These are phyloP conservation scores for Glaciozyma martinii DNA, from an alignment of 768 basidiomycete species.

Conservation along the genomic window DNA sequence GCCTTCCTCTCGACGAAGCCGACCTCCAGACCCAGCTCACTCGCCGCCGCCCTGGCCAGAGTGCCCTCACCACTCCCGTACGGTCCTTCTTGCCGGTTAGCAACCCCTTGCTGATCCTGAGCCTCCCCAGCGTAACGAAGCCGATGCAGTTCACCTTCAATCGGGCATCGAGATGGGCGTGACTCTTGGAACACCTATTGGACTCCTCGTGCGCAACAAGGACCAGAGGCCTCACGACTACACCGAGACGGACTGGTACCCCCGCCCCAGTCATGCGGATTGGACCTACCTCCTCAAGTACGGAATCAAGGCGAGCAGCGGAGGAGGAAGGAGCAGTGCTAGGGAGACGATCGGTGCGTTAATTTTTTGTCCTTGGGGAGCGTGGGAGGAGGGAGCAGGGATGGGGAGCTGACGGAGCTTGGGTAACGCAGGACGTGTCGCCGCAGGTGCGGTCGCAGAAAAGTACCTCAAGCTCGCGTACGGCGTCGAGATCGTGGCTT, in stretches of 20 bases:
- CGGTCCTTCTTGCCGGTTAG: conserved; percentile 36
- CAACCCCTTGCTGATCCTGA: background rate
- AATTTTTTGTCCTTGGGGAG: too few species aligned
- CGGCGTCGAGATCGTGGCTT: conserved; percentile 91
- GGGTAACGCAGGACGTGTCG: conserved; percentile 64
- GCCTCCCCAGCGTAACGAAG: conserved; percentile 70
- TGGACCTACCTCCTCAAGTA: conserved; percentile 98
- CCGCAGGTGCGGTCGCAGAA: conserved; percentile 96
- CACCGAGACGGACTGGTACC: conserved; percentile 94
- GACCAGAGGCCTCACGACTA: conserved; percentile 98
- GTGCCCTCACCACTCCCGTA: conserved; percentile 89
- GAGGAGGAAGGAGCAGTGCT: conserved; percentile 88
- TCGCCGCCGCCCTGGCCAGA: conserved; percentile 87
- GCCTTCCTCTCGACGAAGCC: conserved; percentile 62
- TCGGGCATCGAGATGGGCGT: conserved; percentile 89
- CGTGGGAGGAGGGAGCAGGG: too few species aligned
- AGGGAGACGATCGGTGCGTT: conserved; percentile 84
- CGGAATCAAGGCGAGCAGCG: conserved; percentile 91
- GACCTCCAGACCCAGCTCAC: conserved; percentile 89
- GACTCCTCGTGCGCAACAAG: conserved; percentile 91
- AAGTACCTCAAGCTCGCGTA: conserved; percentile 78
- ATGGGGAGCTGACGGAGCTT: background rate
- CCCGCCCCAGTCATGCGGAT: conserved; percentile 94
- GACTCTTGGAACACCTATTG: conserved; percentile 95
- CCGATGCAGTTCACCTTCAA: conserved; percentile 85